These are phyloP conservation scores for Lasiodiplodia citricola DNA, from an alignment of 2,329 filamentous ascomycete genomes.

Conservation along the genomic window DNA sequence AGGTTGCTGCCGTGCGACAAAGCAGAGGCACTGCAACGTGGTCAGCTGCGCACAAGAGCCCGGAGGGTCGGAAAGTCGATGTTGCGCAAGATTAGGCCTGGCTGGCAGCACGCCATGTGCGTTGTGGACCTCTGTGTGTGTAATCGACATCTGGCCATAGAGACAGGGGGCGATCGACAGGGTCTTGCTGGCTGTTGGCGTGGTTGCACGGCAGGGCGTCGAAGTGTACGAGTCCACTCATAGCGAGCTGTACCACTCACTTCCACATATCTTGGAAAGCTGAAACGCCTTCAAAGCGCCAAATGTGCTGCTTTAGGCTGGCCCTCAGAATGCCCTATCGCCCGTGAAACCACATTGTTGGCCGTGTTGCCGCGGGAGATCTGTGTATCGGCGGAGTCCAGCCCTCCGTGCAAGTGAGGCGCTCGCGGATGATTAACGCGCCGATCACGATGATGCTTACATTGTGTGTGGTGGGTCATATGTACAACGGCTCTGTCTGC, in stretches of 20 bases:
- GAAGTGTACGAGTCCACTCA: background rate
- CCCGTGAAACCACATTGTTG: constrained; percentile 2
- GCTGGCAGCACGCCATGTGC: constrained; percentile 8
- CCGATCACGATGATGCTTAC: constrained; percentile 12
- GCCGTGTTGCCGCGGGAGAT: background rate
- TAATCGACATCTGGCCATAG: background rate
- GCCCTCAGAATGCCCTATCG: background rate
- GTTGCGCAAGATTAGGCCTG: constrained; percentile 23
- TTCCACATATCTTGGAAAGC: background rate
- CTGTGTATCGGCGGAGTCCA: background rate
- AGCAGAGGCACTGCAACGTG: constrained; percentile 26
- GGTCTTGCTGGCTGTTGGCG: constrained; percentile 2
- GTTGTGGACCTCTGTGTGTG: constrained; percentile 2
- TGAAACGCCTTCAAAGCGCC: constrained; percentile 17
- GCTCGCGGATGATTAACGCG: background rate
- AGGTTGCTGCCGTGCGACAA: constrained; percentile 17
- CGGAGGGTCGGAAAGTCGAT: constrained; percentile 7
- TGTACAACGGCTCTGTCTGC: constrained; percentile 9
- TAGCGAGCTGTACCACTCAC: constrained; percentile 2
- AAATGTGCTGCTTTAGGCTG: constrained; percentile 19
- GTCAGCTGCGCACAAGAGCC: constrained; percentile 28
- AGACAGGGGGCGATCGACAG: constrained; percentile 20
- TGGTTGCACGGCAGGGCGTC: constrained; percentile 2
- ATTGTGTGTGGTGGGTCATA: background rate
- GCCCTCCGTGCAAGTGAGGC: constrained; percentile 11